Base-by-base conservation (phyloP, 805 yeast species). In the Saturnispora saitoi region DNA sequence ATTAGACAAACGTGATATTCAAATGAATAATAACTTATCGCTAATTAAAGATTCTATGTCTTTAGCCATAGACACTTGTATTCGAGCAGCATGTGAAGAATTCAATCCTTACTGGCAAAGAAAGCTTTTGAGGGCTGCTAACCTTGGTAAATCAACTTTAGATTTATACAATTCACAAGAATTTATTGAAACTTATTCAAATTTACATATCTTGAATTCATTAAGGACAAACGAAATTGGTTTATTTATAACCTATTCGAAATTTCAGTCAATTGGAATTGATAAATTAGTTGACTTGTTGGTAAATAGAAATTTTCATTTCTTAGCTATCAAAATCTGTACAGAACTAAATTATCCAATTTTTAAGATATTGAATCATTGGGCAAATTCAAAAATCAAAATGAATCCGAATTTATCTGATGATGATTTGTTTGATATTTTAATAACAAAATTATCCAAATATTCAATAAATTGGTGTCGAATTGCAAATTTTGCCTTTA, bases 91-190 rank as follows among this genome's bases (percentile, higher is more conserved):
- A 0, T 63, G 78, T 3, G 82, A 80, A 48, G 98, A 91, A 57
- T 80, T 87, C 56, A 87, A 81, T 52, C 75, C 85, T 0, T 69
- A 71, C 46, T 77, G 90, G 83, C 99, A 93, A 58, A 89, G 88
- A 61, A 77, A 76, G 45, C 67, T 91, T 9, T 65, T 93, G 34
- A 74, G 79, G 47, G 95, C 96, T 1, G 95, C 90, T 0, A 71
- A 86, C 0, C 86, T 90, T 66, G 99, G 97, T 0, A 93, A 91
- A 56, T 73, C 86, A 0, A 70, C 77, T 45, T 63, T 74, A 40
- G 77, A 75, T 8, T 59, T 70, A 3, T 77, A 73, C 56, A 81
- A 81, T 58, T 70, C 89, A 3, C 77, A 77, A 49, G 66, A 70
- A 42, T 87, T 83, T 56, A 76, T 87, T 3, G 70, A 71, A n/a